Conservation (phyloP, 2,329 filamentous ascomycete genomes). For the Nemania sp. region DNA sequence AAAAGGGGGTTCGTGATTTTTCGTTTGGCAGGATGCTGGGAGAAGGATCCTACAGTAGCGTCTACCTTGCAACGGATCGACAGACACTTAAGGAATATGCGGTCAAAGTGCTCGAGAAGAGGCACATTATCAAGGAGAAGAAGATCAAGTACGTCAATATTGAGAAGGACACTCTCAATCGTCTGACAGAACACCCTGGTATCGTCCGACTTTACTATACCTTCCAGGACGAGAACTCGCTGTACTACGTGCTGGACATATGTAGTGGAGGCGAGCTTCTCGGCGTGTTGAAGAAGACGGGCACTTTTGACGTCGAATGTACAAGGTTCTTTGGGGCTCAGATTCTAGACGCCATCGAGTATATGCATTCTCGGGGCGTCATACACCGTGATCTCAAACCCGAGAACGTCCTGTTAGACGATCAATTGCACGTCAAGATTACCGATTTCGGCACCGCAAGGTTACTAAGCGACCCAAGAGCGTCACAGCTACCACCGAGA, state of each 20-base stretch:
- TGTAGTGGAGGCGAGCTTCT: slow-evolving; percentile 91
- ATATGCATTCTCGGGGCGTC: slow-evolving; percentile 95
- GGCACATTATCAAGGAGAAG: slow-evolving; percentile 99
- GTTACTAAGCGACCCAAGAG: slow-evolving; percentile 68
- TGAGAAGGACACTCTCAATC: slow-evolving; percentile 96
- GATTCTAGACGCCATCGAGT: slow-evolving; percentile 93
- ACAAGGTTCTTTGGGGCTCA: slow-evolving; percentile 93
- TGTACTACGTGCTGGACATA: slow-evolving; percentile 96
- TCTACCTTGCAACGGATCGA: slow-evolving; percentile 88
- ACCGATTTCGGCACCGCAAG: slow-evolving; percentile 99
- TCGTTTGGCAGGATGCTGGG: slow-evolving; percentile 88
- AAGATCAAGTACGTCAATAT: slow-evolving; percentile 99
- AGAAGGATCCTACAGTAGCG: slow-evolving; percentile 97
- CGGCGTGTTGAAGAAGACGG: slow-evolving; percentile 90
- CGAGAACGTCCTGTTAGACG: slow-evolving; percentile 93
- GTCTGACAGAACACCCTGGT: slow-evolving; percentile 92
- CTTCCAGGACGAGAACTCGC: slow-evolving; percentile 92
- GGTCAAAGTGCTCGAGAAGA: slow-evolving; percentile 96
- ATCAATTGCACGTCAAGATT: slow-evolving; percentile 97
- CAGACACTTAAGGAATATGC: slow-evolving; percentile 96
- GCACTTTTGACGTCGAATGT: slow-evolving; percentile 94
- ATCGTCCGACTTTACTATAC: slow-evolving; percentile 98
- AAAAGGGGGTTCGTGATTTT: slow-evolving; percentile 98
- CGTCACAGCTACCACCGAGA: slow-evolving; percentile 47
- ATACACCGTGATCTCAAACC: slow-evolving; percentile 97